phyloP scores from a whole-genome alignment of 1,284 basidiomycete species.

The Farysia itapuensis region DNA sequence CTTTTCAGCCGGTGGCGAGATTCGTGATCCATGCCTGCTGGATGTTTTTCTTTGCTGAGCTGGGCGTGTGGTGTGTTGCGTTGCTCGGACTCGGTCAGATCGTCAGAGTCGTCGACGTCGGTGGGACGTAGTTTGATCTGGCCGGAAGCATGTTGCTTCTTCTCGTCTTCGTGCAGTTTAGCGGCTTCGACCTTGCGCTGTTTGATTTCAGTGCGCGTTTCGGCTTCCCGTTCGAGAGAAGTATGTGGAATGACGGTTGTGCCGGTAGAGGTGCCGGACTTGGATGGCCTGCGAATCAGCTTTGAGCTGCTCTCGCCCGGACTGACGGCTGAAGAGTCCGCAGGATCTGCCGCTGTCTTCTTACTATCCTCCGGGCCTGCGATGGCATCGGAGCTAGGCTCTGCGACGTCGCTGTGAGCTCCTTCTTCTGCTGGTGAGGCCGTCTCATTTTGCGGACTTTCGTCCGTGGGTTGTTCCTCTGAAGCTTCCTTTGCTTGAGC shows the following conservation, averaged over 20 bases:
- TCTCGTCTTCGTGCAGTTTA: constrained; percentile 20
- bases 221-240: constrained; percentile 23
- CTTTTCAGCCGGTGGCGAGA: too few relatives aligned
- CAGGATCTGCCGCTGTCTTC: too few relatives aligned
- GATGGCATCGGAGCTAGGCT: background rate
- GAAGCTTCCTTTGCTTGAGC: constrained; percentile 4
- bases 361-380: too few relatives aligned
- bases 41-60: too few relatives aligned
- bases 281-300: constrained; percentile 15
- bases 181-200: constrained; percentile 29
- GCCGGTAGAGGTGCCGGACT: background rate
- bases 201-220: constrained; percentile 23
- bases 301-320: too few relatives aligned
- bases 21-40: too few relatives aligned
- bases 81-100: too few relatives aligned
- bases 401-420: background rate
- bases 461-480: constrained; percentile 14
- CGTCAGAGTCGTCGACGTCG: too few relatives aligned
- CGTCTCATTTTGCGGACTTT: constrained; percentile 7
- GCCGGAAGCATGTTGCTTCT: too few relatives aligned
- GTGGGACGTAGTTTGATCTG: too few relatives aligned
- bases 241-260: constrained; percentile 20
- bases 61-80: too few relatives aligned
- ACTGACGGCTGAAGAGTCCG: background rate
- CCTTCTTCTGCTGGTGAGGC: too few relatives aligned